These are phyloP conservation scores for Aspergillus felis DNA, from an alignment of 2,329 filamentous ascomycete genomes.

Conservation along the genomic window DNA sequence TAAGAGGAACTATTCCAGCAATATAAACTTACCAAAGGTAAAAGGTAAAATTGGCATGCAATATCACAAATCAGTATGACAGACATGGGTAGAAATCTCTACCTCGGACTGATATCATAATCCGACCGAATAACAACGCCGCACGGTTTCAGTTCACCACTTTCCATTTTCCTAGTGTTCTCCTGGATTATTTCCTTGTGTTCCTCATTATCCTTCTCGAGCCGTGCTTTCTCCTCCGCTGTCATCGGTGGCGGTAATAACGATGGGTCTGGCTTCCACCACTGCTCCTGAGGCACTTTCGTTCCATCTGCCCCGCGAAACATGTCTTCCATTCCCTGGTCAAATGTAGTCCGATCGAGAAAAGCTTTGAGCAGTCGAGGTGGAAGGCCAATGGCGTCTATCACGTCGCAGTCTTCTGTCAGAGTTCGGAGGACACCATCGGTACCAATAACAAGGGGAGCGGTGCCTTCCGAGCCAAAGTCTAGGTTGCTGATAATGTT, in stretches of 20 bases:
- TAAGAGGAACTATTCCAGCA: too few relatives aligned
- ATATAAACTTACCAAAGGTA: too few relatives aligned
- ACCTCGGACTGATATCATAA: constrained; percentile 1
- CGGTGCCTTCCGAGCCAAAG: not conserved
- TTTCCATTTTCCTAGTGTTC: constrained; percentile 5
- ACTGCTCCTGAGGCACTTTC: constrained; percentile 5
- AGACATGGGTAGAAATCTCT: not conserved
- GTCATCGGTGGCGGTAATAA: constrained; percentile 4
- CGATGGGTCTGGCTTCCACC: constrained; percentile 7
- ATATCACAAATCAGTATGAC: not conserved
- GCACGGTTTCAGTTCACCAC: constrained; percentile 3
- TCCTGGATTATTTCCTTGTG: constrained; percentile 7
- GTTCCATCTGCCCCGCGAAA: constrained; percentile 8
- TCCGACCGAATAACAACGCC: constrained; percentile 5
- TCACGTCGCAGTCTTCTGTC: constrained; percentile 1
- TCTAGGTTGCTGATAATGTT: not conserved
- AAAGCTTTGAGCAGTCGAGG: constrained; percentile 6
- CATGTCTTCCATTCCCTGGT: constrained; percentile 3
- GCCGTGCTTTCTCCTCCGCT: constrained; percentile 1
- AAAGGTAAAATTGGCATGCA: too few relatives aligned
- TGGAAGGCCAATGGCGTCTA: constrained; percentile 8
- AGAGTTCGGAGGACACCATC: constrained; percentile 8
- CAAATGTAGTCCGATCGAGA: constrained; percentile 4
- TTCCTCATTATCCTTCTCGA: constrained; percentile 1
- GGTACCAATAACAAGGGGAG: not conserved